These are phyloP conservation scores for Apiospora malaysiana DNA, from an alignment of 2,329 filamentous ascomycete genomes.

Conservation along the genomic window DNA sequence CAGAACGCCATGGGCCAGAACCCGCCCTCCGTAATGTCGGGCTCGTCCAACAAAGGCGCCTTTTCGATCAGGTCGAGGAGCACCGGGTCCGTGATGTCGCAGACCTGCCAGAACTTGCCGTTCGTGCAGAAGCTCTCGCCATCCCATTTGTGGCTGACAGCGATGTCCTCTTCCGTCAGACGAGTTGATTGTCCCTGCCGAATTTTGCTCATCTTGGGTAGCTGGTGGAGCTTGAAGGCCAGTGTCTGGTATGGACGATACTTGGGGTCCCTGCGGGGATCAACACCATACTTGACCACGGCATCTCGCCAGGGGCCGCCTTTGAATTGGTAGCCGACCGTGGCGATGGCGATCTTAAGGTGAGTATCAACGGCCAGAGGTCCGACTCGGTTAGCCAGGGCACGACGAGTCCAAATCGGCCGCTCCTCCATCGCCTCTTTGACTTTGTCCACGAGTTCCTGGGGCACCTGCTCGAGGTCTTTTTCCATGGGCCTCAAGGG, in stretches of 20 bases:
- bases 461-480: conserved; percentile 63
- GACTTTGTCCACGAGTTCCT: conserved; percentile 68
- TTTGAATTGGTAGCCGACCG: conserved; percentile 90
- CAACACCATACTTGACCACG: conserved; percentile 83
- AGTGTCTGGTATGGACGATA: conserved; percentile 88
- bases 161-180: conserved; percentile 45
- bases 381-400: conserved; percentile 74
- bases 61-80: conserved; percentile 70
- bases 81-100: conserved; percentile 85
- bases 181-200: conserved; percentile 49
- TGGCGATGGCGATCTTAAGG: conserved; percentile 78
- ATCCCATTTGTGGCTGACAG: conserved; percentile 78
- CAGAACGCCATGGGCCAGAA: conserved; percentile 86
- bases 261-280: conserved; percentile 78
- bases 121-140: conserved; percentile 76
- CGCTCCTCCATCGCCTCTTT: conserved; percentile 71
- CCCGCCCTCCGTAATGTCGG: conserved; percentile 70
- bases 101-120: conserved; percentile 92
- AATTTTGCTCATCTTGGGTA: conserved; percentile 54
- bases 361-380: conserved; percentile 58
- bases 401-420: conserved; percentile 86
- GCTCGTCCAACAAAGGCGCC: conserved; percentile 62
- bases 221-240: conserved; percentile 71
- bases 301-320: conserved; percentile 92
- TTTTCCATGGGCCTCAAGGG: conserved; percentile 66